Evolutionary conservation across 495 filamentous ascomycete species (phyloP).

Genomic region (Podospora pseudoanserina): DNA sequence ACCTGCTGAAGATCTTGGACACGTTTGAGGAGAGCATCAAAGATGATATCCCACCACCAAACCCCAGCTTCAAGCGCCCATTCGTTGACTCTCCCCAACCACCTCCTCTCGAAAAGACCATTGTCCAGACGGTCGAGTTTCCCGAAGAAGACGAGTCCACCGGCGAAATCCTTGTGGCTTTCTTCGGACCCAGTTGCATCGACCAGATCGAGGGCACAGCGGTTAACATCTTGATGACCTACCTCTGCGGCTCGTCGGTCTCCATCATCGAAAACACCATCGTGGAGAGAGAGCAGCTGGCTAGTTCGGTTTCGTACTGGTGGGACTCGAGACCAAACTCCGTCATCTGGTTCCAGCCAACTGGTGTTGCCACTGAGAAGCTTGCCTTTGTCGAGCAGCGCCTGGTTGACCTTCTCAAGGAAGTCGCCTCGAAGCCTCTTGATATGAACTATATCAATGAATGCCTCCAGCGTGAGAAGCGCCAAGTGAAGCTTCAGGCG

Average conservation of each 20-base stretch:
- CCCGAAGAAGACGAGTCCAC: conserved; percentile 94
- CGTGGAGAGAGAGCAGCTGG: conserved; percentile 89
- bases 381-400: conserved; percentile 77
- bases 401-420: conserved; percentile 77
- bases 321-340: conserved; percentile 75
- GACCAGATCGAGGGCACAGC: conserved; percentile 62
- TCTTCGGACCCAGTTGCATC: conserved; percentile 77
- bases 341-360: conserved; percentile 77
- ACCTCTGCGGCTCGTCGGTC: conserved; percentile 87
- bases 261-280: conserved; percentile 86
- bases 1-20: conserved; percentile 77
- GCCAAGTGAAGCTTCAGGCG: conserved; percentile 72
- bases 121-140: conserved; percentile 77
- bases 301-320: conserved; percentile 73
- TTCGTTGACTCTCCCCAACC: conserved; percentile 86
- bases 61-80: conserved; percentile 74
- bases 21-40: conserved; percentile 84
- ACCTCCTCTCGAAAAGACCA: conserved; percentile 62
- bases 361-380: conserved; percentile 81
- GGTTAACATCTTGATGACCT: conserved; percentile 70
- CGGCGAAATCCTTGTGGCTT: conserved; percentile 78
- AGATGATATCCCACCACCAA: conserved; percentile 68
- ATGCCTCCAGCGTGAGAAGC: conserved; percentile 72
- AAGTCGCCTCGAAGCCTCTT: conserved; percentile 71
- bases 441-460: conserved; percentile 88